phyloP scores from a whole-genome alignment of 2,329 filamentous ascomycete genomes.

The Botrytis elliptica region DNA sequence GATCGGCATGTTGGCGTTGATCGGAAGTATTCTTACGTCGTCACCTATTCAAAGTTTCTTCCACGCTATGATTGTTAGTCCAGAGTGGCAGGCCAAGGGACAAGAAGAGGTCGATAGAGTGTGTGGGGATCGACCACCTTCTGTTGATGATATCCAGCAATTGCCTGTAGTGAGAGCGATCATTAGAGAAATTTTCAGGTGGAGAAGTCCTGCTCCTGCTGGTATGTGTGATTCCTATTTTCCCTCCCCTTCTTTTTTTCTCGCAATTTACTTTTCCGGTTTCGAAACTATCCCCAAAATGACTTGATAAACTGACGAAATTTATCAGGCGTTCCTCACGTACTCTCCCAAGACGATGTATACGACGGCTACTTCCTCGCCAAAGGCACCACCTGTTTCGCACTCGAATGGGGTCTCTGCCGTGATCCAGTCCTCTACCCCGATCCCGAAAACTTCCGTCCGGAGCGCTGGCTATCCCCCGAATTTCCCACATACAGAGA shows the following conservation, averaged over 20 bases:
- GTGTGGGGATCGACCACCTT: conserved; percentile 49
- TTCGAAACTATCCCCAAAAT: conserved; percentile 29
- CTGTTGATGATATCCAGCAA: conserved; percentile 45
- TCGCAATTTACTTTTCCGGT: neutral
- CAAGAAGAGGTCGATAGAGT: conserved; percentile 49
- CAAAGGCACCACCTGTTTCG: conserved; percentile 41
- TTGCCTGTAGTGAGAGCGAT: conserved; percentile 48
- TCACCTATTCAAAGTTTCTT: conserved; percentile 36
- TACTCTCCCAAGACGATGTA: conserved; percentile 51
- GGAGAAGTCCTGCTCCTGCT: conserved; percentile 20
- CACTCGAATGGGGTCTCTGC: conserved; percentile 31
- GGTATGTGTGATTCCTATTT: conserved; percentile 40
- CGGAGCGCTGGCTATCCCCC: conserved; percentile 32
- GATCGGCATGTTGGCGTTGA: conserved; percentile 17
- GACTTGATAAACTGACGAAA: conserved; percentile 24
- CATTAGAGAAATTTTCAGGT: conserved; percentile 44
- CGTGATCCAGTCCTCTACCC: conserved; percentile 41
- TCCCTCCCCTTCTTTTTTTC: too few species aligned
- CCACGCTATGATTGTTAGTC: conserved; percentile 29
- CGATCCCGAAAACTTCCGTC: conserved; percentile 45
- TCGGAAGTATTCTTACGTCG: conserved; percentile 32
- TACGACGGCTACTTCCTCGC: conserved; percentile 43
- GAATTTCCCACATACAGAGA: conserved; percentile 40
- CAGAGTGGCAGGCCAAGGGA: conserved; percentile 27
- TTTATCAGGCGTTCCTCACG: conserved; percentile 54